Evolutionary conservation across 176 grass and related monocot genomes (phyloP).

Genomic region (Oryza meyeriana): DNA sequence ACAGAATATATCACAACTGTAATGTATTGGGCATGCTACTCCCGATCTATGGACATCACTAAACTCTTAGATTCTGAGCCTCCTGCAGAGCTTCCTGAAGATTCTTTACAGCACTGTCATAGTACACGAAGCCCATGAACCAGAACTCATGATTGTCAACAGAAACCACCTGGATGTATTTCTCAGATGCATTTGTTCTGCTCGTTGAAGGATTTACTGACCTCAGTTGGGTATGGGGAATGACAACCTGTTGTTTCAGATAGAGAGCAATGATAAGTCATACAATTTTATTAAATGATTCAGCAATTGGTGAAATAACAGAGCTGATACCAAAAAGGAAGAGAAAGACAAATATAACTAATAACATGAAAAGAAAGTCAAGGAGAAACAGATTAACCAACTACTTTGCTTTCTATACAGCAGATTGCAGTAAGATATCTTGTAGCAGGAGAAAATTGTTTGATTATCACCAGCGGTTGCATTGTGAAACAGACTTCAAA

Average conservation of each 20-base stretch:
- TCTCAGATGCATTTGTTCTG: conserved; percentile 74
- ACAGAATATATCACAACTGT: conserved; percentile 23
- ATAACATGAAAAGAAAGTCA: not conserved
- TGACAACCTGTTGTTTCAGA: conserved; percentile 51
- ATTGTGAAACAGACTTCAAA: not conserved
- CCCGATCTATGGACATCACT: conserved; percentile 37
- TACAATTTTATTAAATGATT: not conserved
- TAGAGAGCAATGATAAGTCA: not conserved
- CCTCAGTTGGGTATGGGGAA: conserved; percentile 74
- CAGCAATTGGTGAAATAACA: not conserved
- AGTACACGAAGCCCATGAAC: conserved; percentile 98
- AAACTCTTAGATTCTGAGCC: conserved; percentile 33
- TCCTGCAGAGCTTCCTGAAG: conserved; percentile 71
- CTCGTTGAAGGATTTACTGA: conserved; percentile 70
- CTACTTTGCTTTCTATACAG: not conserved
- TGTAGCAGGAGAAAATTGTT: not conserved
- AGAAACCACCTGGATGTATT: conserved; percentile 92
- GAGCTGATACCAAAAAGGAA: not conserved
- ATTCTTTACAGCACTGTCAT: conserved; percentile 80
- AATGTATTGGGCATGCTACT: conserved; percentile 23
- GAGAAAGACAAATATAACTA: not conserved
- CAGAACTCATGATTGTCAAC: conserved; percentile 96
- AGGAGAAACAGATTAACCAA: not conserved
- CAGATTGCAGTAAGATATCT: not conserved
- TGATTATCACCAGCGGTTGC: not conserved